Evolutionary conservation across 2,329 filamentous ascomycete species (phyloP).

Genomic region (Clathrospora elynae): DNA sequence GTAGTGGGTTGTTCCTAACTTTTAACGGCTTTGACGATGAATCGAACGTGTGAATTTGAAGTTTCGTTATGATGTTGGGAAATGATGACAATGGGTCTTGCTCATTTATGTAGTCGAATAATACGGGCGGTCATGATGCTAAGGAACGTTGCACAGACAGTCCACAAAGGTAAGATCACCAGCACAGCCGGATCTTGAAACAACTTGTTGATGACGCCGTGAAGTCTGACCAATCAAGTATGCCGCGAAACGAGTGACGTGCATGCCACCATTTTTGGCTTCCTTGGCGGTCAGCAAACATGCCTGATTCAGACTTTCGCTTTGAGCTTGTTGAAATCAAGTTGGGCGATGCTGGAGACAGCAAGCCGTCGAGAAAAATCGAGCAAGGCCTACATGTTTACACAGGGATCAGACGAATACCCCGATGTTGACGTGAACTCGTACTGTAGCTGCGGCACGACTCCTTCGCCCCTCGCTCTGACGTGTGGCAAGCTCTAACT

Average conservation of each 20-base stretch:
- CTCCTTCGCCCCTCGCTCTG: too few relatives aligned
- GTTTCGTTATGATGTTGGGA: not conserved
- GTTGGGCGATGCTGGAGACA: not conserved
- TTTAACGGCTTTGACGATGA: not conserved
- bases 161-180: constrained; percentile 15
- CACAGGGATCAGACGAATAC: too few relatives aligned
- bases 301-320: constrained; percentile 7
- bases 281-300: constrained; percentile 18
- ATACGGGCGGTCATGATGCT: constrained; percentile 1
- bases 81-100: not conserved
- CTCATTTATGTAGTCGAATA: not conserved
- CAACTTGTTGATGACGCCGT: constrained; percentile 20
- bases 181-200: constrained; percentile 25
- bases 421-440: too few relatives aligned
- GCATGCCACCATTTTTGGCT: too few relatives aligned
- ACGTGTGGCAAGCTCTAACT: too few relatives aligned
- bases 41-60: not conserved
- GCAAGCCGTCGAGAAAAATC: not conserved
- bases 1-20: not conserved
- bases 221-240: constrained; percentile 14
- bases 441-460: too few relatives aligned
- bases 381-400: too few relatives aligned
- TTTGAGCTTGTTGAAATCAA: constrained; percentile 4
- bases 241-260: constrained; percentile 17
- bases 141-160: constrained; percentile 15